Evolutionary conservation across 177 flowering plant genomes (phyloP).

Genomic region (Vitis hybrid): DNA sequence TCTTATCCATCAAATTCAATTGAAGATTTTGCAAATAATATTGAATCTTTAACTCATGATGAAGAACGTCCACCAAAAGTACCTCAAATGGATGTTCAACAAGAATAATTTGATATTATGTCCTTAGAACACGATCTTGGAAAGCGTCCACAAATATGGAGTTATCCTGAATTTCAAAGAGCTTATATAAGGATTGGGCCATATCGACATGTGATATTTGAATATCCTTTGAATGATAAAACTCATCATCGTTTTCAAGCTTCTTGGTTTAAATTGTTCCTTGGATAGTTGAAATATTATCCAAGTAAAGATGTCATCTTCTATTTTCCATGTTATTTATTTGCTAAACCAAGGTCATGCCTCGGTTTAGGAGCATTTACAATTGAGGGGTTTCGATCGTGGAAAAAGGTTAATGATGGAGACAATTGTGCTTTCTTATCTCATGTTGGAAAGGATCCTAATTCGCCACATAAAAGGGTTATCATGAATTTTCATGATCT

Average conservation of each 20-base stretch:
- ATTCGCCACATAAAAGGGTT: not conserved
- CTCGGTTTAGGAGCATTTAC: not conserved
- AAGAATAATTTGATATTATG: too few relatives aligned
- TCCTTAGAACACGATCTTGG: too few relatives aligned
- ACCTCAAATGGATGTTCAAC: too few relatives aligned
- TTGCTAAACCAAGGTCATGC: too few relatives aligned
- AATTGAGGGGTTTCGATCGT: constrained; percentile 2
- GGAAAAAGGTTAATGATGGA: constrained; percentile 2
- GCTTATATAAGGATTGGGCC: not conserved
- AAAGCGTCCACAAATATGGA: too few relatives aligned
- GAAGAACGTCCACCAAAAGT: too few relatives aligned
- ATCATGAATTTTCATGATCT: not conserved
- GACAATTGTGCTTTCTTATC: not conserved
- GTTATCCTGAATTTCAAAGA: not conserved
- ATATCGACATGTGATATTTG: not conserved
- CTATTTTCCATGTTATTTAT: not conserved
- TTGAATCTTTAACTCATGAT: too few relatives aligned
- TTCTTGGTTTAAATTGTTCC: not conserved
- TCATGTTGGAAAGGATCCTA: not conserved
- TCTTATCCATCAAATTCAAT: too few relatives aligned
- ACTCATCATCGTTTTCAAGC: too few relatives aligned
- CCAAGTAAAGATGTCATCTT: not conserved
- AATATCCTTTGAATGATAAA: not conserved
- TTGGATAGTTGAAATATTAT: not conserved
- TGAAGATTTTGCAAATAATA: too few relatives aligned